Conservation (phyloP, 2,329 filamentous ascomycete genomes). For the Ceratocystis lukuohia region DNA sequence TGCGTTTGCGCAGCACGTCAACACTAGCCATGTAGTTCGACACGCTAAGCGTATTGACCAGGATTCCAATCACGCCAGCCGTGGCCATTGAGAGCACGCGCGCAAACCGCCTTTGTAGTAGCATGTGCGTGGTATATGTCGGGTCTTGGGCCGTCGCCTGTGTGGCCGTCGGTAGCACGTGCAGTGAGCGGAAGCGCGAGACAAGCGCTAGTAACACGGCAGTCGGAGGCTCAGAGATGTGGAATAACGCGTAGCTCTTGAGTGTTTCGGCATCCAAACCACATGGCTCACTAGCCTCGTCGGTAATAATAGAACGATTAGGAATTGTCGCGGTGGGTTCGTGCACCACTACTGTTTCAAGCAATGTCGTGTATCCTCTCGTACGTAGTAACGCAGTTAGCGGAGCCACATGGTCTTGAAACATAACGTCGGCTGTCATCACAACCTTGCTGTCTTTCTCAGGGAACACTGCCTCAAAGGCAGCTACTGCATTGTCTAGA, state of each 20-base stretch:
- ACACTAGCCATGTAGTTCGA: conserved; percentile 79
- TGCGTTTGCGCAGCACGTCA: conserved; percentile 55
- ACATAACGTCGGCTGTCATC: conserved; percentile 82
- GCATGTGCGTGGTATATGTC: conserved; percentile 33
- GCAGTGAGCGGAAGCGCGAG: conserved; percentile 63
- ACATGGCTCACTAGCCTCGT: conserved; percentile 28
- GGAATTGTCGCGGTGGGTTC: conserved; percentile 70
- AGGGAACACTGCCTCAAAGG: conserved; percentile 57
- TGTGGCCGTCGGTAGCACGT: conserved; percentile 55
- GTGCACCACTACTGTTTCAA: conserved; percentile 59
- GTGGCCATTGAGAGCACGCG: conserved; percentile 69
- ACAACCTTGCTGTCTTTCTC: conserved; percentile 47
- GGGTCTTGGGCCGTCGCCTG: conserved; percentile 34
- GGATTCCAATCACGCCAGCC: conserved; percentile 74
- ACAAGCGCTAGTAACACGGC: conserved; percentile 78
- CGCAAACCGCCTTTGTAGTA: conserved; percentile 75
- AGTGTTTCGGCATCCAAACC: conserved; percentile 35
- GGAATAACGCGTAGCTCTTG: conserved; percentile 62
- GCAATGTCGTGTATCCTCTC: conserved; percentile 55
- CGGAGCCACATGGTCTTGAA: conserved; percentile 55
- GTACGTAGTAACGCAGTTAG: conserved; percentile 42
- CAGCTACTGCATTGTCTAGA: conserved; percentile 38
- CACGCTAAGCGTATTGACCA: conserved; percentile 90
- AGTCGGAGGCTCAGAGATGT: conserved; percentile 67
- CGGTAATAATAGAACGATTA: conserved; percentile 42